phyloP scores from a whole-genome alignment of 176 grass and related monocot genomes.

The Aegilops tauschii region DNA sequence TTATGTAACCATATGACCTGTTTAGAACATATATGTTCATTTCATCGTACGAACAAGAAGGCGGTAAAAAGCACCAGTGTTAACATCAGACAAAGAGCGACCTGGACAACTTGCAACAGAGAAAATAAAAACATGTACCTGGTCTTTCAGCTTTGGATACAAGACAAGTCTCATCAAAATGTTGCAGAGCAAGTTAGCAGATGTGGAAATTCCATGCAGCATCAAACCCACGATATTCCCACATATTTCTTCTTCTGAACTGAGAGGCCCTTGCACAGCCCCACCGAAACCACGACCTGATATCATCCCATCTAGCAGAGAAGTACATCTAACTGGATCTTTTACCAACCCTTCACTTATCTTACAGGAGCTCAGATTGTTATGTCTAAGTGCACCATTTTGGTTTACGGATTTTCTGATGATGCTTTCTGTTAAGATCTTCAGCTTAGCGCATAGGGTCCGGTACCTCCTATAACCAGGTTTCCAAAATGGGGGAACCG shows the following conservation, averaged over 20 bases:
- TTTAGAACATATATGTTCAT: neutral
- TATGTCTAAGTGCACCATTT: slow-evolving; percentile 32
- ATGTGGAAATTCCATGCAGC: slow-evolving; percentile 88
- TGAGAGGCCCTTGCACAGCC: slow-evolving; percentile 34
- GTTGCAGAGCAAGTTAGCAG: slow-evolving; percentile 64
- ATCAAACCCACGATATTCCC: slow-evolving; percentile 80
- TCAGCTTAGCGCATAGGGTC: slow-evolving; percentile 49
- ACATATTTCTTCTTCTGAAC: slow-evolving; percentile 70
- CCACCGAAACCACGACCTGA: slow-evolving; percentile 26
- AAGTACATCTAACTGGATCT: slow-evolving; percentile 18
- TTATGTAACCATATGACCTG: neutral
- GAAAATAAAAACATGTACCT: slow-evolving; percentile 50
- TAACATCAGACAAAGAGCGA: slow-evolving; percentile 26
- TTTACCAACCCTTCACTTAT: slow-evolving; percentile 28
- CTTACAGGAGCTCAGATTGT: slow-evolving; percentile 12
- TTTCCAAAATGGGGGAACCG: slow-evolving; percentile 77
- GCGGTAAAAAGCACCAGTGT: neutral
- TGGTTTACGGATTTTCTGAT: slow-evolving; percentile 36
- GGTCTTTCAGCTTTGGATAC: slow-evolving; percentile 61
- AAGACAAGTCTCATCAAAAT: slow-evolving; percentile 68
- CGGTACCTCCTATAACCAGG: slow-evolving; percentile 76
- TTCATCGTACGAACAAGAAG: slow-evolving; percentile 20
- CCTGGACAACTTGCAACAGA: slow-evolving; percentile 19
- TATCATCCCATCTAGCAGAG: slow-evolving; percentile 27
- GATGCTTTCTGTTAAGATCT: slow-evolving; percentile 60